Percentiles rank a stretch among this genome's conserved stretches.
phyloP scores from a whole-genome alignment of 331 rosid species.

The Quercus tomentella region DNA sequence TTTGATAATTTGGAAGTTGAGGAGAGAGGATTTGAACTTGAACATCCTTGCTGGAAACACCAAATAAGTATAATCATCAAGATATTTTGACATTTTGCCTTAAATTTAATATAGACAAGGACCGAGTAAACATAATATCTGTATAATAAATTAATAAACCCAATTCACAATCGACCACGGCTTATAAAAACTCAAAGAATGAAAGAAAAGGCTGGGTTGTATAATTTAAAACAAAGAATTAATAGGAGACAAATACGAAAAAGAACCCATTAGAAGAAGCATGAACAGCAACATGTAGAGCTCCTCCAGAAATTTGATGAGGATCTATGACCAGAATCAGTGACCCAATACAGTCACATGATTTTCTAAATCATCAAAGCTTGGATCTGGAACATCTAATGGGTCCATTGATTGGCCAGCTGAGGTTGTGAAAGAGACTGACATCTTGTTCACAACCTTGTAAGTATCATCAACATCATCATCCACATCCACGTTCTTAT shows the following conservation, averaged over 20 bases:
- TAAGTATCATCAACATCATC: conserved; percentile 46
- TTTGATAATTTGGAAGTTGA: too few relatives aligned
- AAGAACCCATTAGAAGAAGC: neutral
- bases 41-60: too few relatives aligned
- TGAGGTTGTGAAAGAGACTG: conserved; percentile 5
- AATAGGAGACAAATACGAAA: neutral
- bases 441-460: conserved; percentile 27
- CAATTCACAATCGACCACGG: neutral
- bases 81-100: too few relatives aligned
- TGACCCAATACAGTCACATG: conserved; percentile 36
- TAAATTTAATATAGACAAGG: neutral
- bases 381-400: neutral
- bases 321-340: neutral
- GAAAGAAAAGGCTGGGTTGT: neutral
- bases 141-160: neutral
- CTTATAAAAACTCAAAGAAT: neutral
- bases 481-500: neutral
- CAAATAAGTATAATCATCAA: too few relatives aligned
- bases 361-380: neutral
- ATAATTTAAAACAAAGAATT: neutral
- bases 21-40: too few relatives aligned
- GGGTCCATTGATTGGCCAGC: neutral
- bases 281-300: neutral
- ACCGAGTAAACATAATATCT: neutral
- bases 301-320: neutral